Evolutionary conservation across 495 filamentous ascomycete species (phyloP).

Genomic region (Aspergillus leporis): DNA sequence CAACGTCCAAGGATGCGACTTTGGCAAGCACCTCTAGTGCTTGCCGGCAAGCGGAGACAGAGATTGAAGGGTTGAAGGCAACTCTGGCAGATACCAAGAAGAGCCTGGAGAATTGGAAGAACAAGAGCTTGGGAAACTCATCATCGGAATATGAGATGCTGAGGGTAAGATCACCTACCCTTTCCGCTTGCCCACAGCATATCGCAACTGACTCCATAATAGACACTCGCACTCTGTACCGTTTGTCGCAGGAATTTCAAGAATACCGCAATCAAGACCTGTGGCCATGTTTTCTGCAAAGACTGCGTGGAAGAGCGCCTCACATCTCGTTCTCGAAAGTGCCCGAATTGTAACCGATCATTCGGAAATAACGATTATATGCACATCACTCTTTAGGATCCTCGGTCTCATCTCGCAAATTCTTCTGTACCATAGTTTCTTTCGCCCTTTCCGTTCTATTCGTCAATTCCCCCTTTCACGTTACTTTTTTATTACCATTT

Average conservation of each 20-base stretch:
- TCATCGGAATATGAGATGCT: slow-evolving; percentile 80
- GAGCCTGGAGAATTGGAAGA: slow-evolving; percentile 77
- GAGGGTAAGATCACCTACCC: slow-evolving; percentile 58
- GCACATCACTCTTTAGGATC: slow-evolving; percentile 52
- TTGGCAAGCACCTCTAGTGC: slow-evolving; percentile 51
- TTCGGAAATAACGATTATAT: slow-evolving; percentile 90
- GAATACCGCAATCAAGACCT: slow-evolving; percentile 86
- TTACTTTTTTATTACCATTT: slow-evolving; percentile 18
- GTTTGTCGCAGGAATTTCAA: slow-evolving; percentile 91
- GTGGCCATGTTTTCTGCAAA: slow-evolving; percentile 95
- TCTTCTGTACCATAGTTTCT: slow-evolving; percentile 44
- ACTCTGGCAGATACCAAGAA: slow-evolving; percentile 73
- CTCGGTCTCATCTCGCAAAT: slow-evolving; percentile 13
- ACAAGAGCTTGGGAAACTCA: slow-evolving; percentile 74
- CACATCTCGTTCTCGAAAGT: slow-evolving; percentile 86
- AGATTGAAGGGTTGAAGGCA: slow-evolving; percentile 71
- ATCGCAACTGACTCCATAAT: not conserved
- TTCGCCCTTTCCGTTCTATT: slow-evolving; percentile 7
- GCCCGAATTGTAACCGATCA: slow-evolving; percentile 84
- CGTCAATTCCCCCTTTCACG: slow-evolving; percentile 10
- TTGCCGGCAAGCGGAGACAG: slow-evolving; percentile 70
- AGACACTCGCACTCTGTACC: slow-evolving; percentile 86
- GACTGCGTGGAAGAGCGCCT: slow-evolving; percentile 86
- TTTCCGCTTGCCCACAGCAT: not conserved
- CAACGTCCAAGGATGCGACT: slow-evolving; percentile 71